Conservation (phyloP, 2,329 filamentous ascomycete genomes). For the Colletotrichum simmondsii region DNA sequence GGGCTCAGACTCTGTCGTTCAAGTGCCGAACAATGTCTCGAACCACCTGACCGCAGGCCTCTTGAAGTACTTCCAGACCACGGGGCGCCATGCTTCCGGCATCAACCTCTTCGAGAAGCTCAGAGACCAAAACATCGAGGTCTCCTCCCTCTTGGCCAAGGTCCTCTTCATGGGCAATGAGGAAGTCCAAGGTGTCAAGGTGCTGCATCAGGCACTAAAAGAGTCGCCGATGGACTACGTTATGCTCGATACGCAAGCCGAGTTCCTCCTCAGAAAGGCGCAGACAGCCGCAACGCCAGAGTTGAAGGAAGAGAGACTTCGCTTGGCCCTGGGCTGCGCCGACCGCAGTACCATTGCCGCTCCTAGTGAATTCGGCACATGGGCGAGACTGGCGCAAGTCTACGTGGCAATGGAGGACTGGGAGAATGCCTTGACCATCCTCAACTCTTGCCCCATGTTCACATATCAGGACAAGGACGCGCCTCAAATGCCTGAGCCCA, state of each 20-base stretch:
- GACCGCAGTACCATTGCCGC: conserved; percentile 95
- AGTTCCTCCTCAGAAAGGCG: conserved; percentile 90
- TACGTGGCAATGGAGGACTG: conserved; percentile 96
- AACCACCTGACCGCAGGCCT: conserved; percentile 96
- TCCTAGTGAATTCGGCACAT: conserved; percentile 96
- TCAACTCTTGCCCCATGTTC: conserved; percentile 99
- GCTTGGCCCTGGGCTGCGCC: conserved; percentile 90
- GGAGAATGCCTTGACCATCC: conserved; percentile 92
- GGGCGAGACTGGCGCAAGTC: conserved; percentile 92
- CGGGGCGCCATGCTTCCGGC: conserved; percentile 91
- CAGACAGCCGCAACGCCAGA: conserved; percentile 63
- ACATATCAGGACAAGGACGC: conserved; percentile 99
- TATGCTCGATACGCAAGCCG: conserved; percentile 92
- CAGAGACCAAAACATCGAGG: conserved; percentile 88
- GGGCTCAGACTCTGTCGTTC: conserved; percentile 95
- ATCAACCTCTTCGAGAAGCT: conserved; percentile 99
- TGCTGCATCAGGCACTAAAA: conserved; percentile 88
- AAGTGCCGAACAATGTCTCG: conserved; percentile 95
- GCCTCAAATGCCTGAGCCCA: conserved; percentile 92
- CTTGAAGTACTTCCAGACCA: conserved; percentile 94
- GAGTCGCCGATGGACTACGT: conserved; percentile 98
- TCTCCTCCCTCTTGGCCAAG: conserved; percentile 90
- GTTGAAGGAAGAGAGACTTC: conserved; percentile 74
- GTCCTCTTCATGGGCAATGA: conserved; percentile 96
- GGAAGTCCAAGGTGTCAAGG: conserved; percentile 92